Percentiles rank a stretch among this genome's conserved stretches.
These are phyloP conservation scores for Geotrichum reessii DNA, from an alignment of 1,139 yeast genomes.

Conservation along the genomic window DNA sequence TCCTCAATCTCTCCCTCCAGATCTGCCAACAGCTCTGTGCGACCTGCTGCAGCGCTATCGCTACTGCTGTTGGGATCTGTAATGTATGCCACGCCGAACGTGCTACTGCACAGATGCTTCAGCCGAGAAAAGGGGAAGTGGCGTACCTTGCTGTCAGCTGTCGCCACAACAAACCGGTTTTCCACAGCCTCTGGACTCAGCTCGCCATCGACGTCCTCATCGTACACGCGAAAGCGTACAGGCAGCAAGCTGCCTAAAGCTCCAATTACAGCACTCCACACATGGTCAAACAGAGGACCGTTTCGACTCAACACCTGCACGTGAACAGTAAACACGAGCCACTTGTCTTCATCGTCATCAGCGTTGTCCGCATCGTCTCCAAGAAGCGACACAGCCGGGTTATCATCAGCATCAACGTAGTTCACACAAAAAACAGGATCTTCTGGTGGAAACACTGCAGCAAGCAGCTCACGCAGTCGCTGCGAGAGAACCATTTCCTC, in stretches of 20 bases:
- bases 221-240: constrained; percentile 57
- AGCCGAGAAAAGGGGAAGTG: constrained; percentile 37
- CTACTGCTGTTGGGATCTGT: constrained; percentile 24
- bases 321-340: constrained; percentile 65
- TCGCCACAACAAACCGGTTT: constrained; percentile 7
- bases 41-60: background rate
- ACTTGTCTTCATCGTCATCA: constrained; percentile 36
- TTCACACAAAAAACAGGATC: constrained; percentile 21
- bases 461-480: constrained; percentile 48
- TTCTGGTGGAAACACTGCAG: constrained; percentile 37
- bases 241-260: constrained; percentile 54
- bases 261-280: constrained; percentile 61
- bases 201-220: constrained; percentile 25
- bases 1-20: constrained; percentile 81
- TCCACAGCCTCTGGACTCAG: background rate
- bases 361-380: constrained; percentile 22
- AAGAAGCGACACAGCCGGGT: constrained; percentile 35
- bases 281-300: constrained; percentile 75
- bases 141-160: constrained; percentile 23
- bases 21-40: constrained; percentile 51
- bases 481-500: constrained; percentile 86
- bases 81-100: constrained; percentile 56
- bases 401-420: constrained; percentile 37
- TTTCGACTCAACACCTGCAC: constrained; percentile 60
- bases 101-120: constrained; percentile 45